A percentile compares a stretch with the other conserved stretches of the same genome.
Evolutionary conservation across 805 yeast species (phyloP).

Genomic region (Metschnikowia chrysomelidarum): DNA sequence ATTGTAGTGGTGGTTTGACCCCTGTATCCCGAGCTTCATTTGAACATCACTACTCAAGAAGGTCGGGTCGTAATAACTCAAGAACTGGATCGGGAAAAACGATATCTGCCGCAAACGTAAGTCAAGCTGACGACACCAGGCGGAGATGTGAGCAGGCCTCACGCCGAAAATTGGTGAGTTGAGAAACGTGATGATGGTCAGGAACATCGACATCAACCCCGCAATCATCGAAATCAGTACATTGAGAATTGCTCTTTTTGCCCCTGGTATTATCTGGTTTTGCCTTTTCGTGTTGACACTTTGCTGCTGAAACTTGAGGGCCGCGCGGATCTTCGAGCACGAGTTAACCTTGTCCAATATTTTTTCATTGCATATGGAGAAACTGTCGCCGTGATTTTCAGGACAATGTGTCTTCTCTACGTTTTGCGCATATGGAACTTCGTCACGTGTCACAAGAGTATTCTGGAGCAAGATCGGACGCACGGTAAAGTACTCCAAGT

Average conservation of each 20-base stretch:
- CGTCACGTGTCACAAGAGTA: conserved; percentile 21
- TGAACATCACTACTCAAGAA: conserved; percentile 31
- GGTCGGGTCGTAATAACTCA: conserved; percentile 48
- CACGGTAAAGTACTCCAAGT: conserved; percentile 74
- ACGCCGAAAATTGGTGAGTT: conserved; percentile 24
- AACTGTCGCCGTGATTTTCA: neutral
- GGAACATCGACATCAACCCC: conserved; percentile 12
- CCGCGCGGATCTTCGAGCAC: conserved; percentile 19
- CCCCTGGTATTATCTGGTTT: neutral
- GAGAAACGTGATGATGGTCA: conserved; percentile 22
- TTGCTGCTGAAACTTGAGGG: conserved; percentile 1
- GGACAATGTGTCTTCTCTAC: conserved; percentile 5
- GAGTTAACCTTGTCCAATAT: conserved; percentile 35
- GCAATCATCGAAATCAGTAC: conserved; percentile 12
- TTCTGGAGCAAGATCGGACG: conserved; percentile 69
- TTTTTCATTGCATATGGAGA: conserved; percentile 26
- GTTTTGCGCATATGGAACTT: conserved; percentile 3
- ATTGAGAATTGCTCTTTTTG: neutral
- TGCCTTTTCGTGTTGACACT: neutral
- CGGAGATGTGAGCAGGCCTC: conserved; percentile 46
- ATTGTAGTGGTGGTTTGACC: conserved; percentile 35
- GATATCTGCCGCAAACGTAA: conserved; percentile 72
- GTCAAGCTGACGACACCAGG: conserved; percentile 76
- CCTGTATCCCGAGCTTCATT: conserved; percentile 41
- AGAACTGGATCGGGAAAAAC: conserved; percentile 76